Base-by-base conservation (phyloP, 164 flowering plant genomes). In the Liriodendron chinense region DNA sequence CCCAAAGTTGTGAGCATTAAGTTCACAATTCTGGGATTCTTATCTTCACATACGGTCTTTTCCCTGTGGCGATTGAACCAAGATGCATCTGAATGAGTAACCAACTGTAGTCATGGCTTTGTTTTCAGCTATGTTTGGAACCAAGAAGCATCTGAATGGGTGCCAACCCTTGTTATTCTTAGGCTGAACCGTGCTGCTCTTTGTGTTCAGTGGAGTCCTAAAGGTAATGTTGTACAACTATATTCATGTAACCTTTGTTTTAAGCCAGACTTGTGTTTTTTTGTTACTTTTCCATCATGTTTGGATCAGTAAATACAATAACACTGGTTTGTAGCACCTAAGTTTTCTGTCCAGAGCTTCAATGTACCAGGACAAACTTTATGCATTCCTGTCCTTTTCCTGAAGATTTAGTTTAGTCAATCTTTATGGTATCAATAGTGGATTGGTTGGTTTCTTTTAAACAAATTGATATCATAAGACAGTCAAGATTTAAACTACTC, bases 181-280 rank as follows among this genome's bases (percentile, higher is more conserved):
- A 85, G 98, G 83, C 88, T 96, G 68, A 96, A 96, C 78, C 96
- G 98, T 72, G 99, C 99, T 70, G 99, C 99, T 75, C 92, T 96
- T 75, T 94, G 99, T 86, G 96, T 90, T 69, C 90, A 94, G 76
- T 96, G 99, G 99, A 96, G 99, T 84, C 99, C 99, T 26, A 89
- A 79, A 88, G 99, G 99, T 93, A 82, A 74, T 12, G 12, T 64
- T 34, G 14, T 34, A 20, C 48, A 28, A 59, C 22, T 10, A 10
- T 22, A 3, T 20, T 72, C 23, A 20, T 5, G 13, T 16, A 53
- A 53, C 18, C 59, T 53, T 53, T 16, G 18, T 53, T 16, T 53
- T 34, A 34, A 34, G 43, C 43, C 43, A 34, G 43, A 3, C 6
- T 34, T 34, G 43, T 34, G 43, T 34, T 34, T 34, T n/a, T 34